Percentiles rank a stretch among this genome's conserved stretches.
These are phyloP conservation scores for Plectosphaerella cucumerina DNA, from an alignment of 2,329 filamentous ascomycete species.

Conservation along the genomic window DNA sequence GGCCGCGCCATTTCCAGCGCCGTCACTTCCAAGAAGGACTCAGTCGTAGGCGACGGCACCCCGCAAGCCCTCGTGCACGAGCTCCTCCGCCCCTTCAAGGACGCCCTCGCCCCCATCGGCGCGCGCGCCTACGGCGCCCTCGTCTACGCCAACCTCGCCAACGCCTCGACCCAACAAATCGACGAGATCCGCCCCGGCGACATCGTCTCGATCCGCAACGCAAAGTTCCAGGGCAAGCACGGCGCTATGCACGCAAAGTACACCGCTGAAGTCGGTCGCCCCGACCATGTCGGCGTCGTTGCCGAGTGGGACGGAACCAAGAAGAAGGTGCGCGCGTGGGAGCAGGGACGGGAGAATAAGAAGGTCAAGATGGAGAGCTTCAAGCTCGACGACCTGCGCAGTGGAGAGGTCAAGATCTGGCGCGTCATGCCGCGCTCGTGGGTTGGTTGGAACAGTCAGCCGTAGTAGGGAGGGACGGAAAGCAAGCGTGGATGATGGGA, in stretches of 20 bases:
- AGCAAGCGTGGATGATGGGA: conserved; percentile 4
- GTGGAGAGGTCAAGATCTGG: conserved; percentile 97
- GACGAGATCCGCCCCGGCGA: conserved; percentile 94
- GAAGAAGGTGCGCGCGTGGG: conserved; percentile 94
- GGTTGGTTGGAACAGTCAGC: conserved; percentile 78
- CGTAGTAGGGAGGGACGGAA: conserved; percentile 33
- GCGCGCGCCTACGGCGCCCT: conserved; percentile 84
- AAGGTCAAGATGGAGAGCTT: conserved; percentile 95
- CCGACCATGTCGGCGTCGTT: conserved; percentile 85
- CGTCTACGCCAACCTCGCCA: conserved; percentile 92
- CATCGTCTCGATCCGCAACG: conserved; percentile 88
- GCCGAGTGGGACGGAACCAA: conserved; percentile 98
- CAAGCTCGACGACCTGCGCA: conserved; percentile 84
- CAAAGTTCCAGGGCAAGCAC: conserved; percentile 91
- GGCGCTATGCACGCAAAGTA: conserved; percentile 96
- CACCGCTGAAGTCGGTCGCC: conserved; percentile 78
- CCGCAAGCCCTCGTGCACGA: conserved; percentile 74
- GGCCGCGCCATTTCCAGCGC: conserved; percentile 73
- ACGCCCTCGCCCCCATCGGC: conserved; percentile 80
- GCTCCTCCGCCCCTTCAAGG: conserved; percentile 67
- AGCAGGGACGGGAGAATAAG: conserved; percentile 88
- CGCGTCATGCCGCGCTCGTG: conserved; percentile 87
- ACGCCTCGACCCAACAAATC: conserved; percentile 82
- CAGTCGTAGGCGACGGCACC: conserved; percentile 78
- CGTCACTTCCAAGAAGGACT: conserved; percentile 69